Percentiles rank a stretch among this genome's conserved stretches.
Evolutionary conservation across 768 basidiomycete genomes (phyloP).

Genomic region (Thelephora ganbajun): DNA sequence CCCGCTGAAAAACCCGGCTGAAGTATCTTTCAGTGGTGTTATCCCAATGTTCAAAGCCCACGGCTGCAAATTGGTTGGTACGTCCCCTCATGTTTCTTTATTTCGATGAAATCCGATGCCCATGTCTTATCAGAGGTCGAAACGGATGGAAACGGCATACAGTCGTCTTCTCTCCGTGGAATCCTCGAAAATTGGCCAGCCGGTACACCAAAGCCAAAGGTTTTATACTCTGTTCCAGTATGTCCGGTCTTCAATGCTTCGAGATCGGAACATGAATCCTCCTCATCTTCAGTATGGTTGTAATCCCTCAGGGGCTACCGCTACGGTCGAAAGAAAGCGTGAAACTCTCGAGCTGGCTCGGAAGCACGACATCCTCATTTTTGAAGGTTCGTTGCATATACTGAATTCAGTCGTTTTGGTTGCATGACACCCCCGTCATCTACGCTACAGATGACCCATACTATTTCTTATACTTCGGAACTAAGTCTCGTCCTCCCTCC

Average conservation of each 20-base stretch:
- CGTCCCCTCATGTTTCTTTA: too few relatives aligned
- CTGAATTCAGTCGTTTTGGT: too few relatives aligned
- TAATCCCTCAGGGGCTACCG: conserved; percentile 81
- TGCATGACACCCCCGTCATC: too few relatives aligned
- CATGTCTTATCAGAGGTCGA: conserved; percentile 42
- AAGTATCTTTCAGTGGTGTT: conserved; percentile 36
- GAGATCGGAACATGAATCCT: not conserved
- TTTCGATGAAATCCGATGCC: too few relatives aligned
- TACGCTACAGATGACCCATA: conserved; percentile 60
- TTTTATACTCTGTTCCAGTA: conserved; percentile 75
- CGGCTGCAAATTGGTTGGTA: conserved; percentile 17
- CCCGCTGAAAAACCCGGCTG: not conserved
- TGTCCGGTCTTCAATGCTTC: conserved; percentile 4
- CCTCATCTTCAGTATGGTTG: conserved; percentile 54
- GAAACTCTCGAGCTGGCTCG: conserved; percentile 64
- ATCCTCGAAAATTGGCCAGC: conserved; percentile 68
- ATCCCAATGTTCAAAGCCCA: conserved; percentile 49
- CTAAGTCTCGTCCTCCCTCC: conserved; percentile 46
- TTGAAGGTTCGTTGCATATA: conserved; percentile 81
- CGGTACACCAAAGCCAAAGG: conserved; percentile 60
- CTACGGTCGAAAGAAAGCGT: conserved; percentile 50
- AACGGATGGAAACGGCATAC: conserved; percentile 65
- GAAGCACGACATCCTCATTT: conserved; percentile 68
- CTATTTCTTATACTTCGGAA: conserved; percentile 66
- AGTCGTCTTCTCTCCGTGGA: conserved; percentile 41